Evolutionary conservation across 1,284 basidiomycete genomes (phyloP).

Genomic region (Melampsora abietis-canadensis): DNA sequence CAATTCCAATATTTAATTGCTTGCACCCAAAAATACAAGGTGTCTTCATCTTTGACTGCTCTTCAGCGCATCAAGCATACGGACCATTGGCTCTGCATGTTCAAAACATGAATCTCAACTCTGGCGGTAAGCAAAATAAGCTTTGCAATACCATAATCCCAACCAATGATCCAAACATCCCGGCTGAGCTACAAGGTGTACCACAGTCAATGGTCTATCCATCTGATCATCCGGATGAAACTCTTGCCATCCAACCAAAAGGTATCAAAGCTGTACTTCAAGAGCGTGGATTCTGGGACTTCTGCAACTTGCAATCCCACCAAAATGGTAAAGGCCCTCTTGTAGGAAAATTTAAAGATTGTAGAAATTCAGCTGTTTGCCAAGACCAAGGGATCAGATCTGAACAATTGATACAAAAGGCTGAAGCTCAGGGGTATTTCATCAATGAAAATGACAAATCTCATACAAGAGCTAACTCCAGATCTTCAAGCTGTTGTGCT

Average conservation of each 20-base stretch:
- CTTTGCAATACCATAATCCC: constrained; percentile 12
- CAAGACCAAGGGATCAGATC: neutral
- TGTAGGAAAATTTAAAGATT: neutral
- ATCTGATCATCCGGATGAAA: neutral
- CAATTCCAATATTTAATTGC: constrained; percentile 11
- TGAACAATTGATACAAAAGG: neutral
- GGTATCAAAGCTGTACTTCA: neutral
- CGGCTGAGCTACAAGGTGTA: neutral
- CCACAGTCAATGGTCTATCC: constrained; percentile 3
- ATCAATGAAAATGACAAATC: neutral
- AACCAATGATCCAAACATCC: constrained; percentile 14
- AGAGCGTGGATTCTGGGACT: constrained; percentile 10
- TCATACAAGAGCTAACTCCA: neutral
- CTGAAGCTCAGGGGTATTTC: constrained; percentile 20
- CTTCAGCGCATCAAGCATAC: constrained; percentile 1
- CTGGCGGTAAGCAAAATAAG: constrained; percentile 7
- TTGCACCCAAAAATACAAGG: constrained; percentile 7
- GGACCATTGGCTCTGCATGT: neutral
- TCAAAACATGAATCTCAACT: constrained; percentile 23
- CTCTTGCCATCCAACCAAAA: constrained; percentile 1
- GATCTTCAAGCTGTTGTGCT: neutral
- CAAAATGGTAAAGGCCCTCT: neutral
- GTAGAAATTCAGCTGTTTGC: neutral
- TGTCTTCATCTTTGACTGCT: constrained; percentile 28
- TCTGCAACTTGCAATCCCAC: neutral